Evolutionary conservation across 768 basidiomycete species (phyloP).

Genomic region (Xerocomus spinulosus): DNA sequence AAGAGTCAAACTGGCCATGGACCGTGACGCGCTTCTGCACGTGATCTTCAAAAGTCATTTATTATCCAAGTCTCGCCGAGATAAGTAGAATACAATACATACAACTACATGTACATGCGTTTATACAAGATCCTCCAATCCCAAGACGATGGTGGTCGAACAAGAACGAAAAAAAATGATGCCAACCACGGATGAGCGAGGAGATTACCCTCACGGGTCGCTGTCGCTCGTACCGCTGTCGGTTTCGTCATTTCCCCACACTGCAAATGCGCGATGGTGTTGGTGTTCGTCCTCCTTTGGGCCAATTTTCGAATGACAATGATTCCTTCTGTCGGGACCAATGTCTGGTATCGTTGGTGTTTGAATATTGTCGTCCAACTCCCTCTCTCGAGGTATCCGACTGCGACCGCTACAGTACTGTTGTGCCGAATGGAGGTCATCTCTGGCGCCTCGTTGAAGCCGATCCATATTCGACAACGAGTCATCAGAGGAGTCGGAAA

Average conservation of each 20-base stretch:
- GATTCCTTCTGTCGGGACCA: constrained; percentile 10
- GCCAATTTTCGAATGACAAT: constrained; percentile 9
- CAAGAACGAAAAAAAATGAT: constrained; percentile 4
- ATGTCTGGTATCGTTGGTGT: constrained; percentile 56
- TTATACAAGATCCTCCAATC: background rate
- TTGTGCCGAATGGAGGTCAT: constrained; percentile 44
- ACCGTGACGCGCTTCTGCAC: constrained; percentile 9
- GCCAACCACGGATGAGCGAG: background rate
- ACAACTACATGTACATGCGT: no score
- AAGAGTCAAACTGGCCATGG: background rate
- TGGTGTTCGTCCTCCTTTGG: constrained; percentile 24
- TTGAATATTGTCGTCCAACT: constrained; percentile 51
- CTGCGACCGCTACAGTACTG: constrained; percentile 42
- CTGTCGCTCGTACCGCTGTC: constrained; percentile 80
- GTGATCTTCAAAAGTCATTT: constrained; percentile 8
- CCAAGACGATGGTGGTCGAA: background rate
- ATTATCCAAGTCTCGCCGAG: background rate
- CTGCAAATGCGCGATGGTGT: constrained; percentile 64
- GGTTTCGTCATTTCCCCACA: constrained; percentile 86
- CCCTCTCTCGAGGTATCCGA: constrained; percentile 58
- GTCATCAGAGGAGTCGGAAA: constrained; percentile 39
- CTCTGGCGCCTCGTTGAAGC: constrained; percentile 46
- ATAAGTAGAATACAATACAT: no score
- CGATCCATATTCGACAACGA: constrained; percentile 31
- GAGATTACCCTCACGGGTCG: constrained; percentile 34